These are phyloP conservation scores for Blastobotrys capitulatus DNA, from an alignment of 1,139 yeast species.

Conservation along the genomic window DNA sequence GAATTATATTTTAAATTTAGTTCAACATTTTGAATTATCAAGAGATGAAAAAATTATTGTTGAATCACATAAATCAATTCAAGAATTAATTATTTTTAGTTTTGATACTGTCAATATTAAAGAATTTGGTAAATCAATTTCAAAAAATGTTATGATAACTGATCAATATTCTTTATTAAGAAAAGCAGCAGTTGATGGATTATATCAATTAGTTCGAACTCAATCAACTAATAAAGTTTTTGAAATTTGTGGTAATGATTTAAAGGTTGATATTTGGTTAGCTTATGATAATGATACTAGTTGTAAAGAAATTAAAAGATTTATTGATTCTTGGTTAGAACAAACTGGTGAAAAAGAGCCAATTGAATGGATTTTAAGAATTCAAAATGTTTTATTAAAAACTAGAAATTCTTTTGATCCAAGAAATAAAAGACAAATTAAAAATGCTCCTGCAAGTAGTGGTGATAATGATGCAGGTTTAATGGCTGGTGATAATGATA, in stretches of 20 bases:
- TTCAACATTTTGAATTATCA: slow-evolving; percentile 28
- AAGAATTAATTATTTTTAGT: slow-evolving; percentile 30
- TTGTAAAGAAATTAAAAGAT: slow-evolving; percentile 25
- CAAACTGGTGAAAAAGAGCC: slow-evolving; percentile 31
- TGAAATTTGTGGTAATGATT: slow-evolving; percentile 27
- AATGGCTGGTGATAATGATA: slow-evolving; percentile 33
- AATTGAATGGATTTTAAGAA: slow-evolving; percentile 34
- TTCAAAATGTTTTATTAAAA: slow-evolving; percentile 33
- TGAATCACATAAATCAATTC: slow-evolving; percentile 26
- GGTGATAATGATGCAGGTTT: slow-evolving; percentile 11
- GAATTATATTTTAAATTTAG: slow-evolving; percentile 24
- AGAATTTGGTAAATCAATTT: slow-evolving; percentile 26
- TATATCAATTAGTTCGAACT: slow-evolving; percentile 34
- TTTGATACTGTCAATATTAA: slow-evolving; percentile 27
- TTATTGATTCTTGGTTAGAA: slow-evolving; percentile 34
- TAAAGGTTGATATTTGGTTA: slow-evolving; percentile 36
- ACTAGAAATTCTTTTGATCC: slow-evolving; percentile 24
- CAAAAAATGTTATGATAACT: slow-evolving; percentile 23
- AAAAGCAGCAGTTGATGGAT: slow-evolving; percentile 34
- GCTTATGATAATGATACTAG: slow-evolving; percentile 32
- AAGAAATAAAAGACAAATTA: slow-evolving; percentile 31
- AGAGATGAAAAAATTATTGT: slow-evolving; percentile 27
- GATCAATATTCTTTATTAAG: slow-evolving; percentile 22
- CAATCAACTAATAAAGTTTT: slow-evolving; percentile 30
- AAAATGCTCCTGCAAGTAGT: slow-evolving; percentile 9